Base-by-base conservation (phyloP, 768 basidiomycete species). In the Lentinula sp. region DNA sequence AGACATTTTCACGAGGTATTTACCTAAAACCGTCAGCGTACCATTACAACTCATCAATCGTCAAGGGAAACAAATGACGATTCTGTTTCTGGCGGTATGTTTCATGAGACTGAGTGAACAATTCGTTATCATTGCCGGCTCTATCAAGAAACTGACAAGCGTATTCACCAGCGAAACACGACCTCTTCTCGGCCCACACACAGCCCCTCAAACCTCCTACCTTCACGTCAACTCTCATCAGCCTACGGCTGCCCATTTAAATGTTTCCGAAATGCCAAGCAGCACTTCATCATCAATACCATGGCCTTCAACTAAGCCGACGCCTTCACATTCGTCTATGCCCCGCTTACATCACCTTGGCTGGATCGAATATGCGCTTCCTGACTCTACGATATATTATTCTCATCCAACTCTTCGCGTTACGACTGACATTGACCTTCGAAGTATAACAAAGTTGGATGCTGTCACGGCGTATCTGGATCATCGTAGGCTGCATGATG, bases 281-380 rank as follows among this genome's bases (percentile, higher is more conserved):
- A 42, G 32, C 33, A 46, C 39, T 45, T 39, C 51, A 15, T 48
- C 42, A 7, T 41, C 57, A 13, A 58, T 63, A 28, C 41, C 57
- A 52, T 46, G 66, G 52, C 72, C 57, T 58, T 70, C 65, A 60
- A 50, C 33, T 4, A 60, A 60, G 18, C 66, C 1, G 59, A 69
- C 10, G 61, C 64, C 20, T 61, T 62, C 43, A 60, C 61, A 36
- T 67, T 64, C 61, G 55, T 36, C 66, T 61, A 55, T 64, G 68
- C 76, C 73, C 16, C 72, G 74, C 3, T 74, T 83, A 4, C 78
- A 78, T 64, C 77, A 81, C 12, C 80, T 86, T 18, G 91, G 91
- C 3, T 93, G 91, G 91, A 76, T 82, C 52, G 88, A 87, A 67
- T 84, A 89, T 68, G 76, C 81, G 20, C 82, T 93, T n/a, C 91